Evolutionary conservation across 768 basidiomycete genomes (phyloP), one percentile per base, ranked within the genome.

Genomic region (Agaricus sinodeliciosus): DNA sequence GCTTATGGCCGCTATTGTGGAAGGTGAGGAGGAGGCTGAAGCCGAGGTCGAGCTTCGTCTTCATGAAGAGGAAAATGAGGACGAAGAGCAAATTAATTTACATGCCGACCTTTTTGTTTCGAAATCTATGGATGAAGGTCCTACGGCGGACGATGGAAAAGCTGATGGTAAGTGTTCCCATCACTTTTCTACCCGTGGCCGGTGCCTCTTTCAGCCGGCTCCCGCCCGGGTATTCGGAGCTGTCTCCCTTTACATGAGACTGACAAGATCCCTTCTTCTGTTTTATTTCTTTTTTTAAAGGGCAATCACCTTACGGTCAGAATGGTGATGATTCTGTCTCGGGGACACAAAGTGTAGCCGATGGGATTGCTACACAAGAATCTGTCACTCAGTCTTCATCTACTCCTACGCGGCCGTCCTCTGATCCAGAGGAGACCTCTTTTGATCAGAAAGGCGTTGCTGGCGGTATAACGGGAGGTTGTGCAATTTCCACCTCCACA

Each of bases 1-100:
- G 89, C 74, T 90, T 40, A 90, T 91, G 89, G 89, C 87, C 64
- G 88, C 89, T 48, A 91, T 90, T 60, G 83, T 77, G 52, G 85
- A 84, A 64, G 84, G 79, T 59, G 84, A 82, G 60, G 82, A 72
- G 52, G 84, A 81, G 54, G 76, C 64, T n/a, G 74, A 72, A 50
- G 63, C 68, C n/a, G 71, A 63, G n/a, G 62, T 60, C 53, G 69
- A 71, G 56, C 68, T 71, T 63, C 72, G 74, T 54, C 64, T 59
- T 57, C 44, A 49, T 50, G 52, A 42, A 4, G 66, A 67, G 56
- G 75, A 73, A 44, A 71, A 72, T 46, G 72, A 71, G 50, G 69
- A 70, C 43, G 81, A 78, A 54, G 75, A 74, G 39, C 69, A 69
- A 51, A 63, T 74, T 50, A 71, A 74, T 63, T 72, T 74, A 57